Percentiles rank a stretch among this genome's conserved stretches.
Conservation (phyloP, 495 filamentous ascomycete genomes). For the Hypoxylon lenormandii region DNA sequence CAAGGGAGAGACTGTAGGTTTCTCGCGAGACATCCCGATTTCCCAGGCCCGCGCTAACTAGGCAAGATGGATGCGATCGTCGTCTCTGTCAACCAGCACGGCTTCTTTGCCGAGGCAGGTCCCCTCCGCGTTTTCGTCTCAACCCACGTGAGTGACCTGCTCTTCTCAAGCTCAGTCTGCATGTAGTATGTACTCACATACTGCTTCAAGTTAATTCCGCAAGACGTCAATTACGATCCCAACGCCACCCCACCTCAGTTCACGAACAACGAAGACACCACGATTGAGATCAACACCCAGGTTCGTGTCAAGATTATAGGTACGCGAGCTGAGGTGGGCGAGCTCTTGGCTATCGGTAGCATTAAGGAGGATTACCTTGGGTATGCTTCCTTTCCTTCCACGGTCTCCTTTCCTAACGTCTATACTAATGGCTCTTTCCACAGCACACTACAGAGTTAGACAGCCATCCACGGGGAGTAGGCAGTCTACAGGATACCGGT, state of each 20-base stretch:
- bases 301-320: constrained; percentile 93
- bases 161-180: no score
- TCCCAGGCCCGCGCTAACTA: constrained; percentile 31
- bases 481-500: constrained; percentile 24
- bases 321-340: constrained; percentile 87
- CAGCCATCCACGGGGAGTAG: not conserved
- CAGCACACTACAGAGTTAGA: constrained; percentile 37
- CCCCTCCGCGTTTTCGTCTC: constrained; percentile 91
- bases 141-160: constrained; percentile 80
- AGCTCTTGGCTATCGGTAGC: constrained; percentile 95
- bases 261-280: constrained; percentile 87
- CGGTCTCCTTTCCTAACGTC: not conserved
- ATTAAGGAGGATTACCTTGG: constrained; percentile 87
- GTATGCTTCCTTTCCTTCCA: constrained; percentile 43
- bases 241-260: constrained; percentile 88
- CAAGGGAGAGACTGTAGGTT: constrained; percentile 90
- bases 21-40: constrained; percentile 9
- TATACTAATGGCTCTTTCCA: constrained; percentile 11
- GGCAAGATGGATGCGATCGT: constrained; percentile 89
- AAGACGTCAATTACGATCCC: constrained; percentile 90
- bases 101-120: constrained; percentile 91
- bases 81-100: constrained; percentile 86
- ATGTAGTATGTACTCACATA: constrained; percentile 34
- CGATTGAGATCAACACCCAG: constrained; percentile 92
- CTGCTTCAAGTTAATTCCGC: constrained; percentile 80